Evolutionary conservation across 2,329 filamentous ascomycete genomes (phyloP), one percentile per base, ranked within the genome.

Genomic region (Anisogramma anomala): DNA sequence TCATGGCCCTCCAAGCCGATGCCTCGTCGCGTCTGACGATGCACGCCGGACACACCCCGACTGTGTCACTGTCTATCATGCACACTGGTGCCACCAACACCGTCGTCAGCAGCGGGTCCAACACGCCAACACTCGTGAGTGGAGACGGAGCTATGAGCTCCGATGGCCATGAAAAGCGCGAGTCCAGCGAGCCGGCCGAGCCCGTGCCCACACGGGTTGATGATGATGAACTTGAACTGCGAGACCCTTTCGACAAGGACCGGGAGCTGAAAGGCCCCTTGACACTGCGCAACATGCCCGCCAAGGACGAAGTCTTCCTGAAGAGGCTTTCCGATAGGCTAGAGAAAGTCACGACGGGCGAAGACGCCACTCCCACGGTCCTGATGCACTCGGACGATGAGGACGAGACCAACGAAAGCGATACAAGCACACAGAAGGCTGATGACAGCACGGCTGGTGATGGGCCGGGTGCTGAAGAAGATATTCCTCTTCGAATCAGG

Each of bases 11-110:
- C 26, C 62, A 61, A 18, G 68, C 67, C 6, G 61, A 66, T 5
- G 72, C 70, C 50, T 61, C 63, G 32, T 62, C 60, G 36, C 65
- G 75, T 33, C 65, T 77, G 30, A 76, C 67, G 0, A 72, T 79
- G 67, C 69, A 79, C 54, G 75, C 75, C 15, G 75, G 75, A 1
- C 75, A 79, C 55, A 79, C 75, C 2, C 75, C 75, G 6, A 77
- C 67, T 37, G 74, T 77, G 52, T 75, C 72, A 1, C 58, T 76
- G 9, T 74, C 74, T 4, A 56, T 68, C 2, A 58, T 60, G 7
- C 63, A 63, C 10, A 67, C 67, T 2, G 61, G 57, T 9, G 56
- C 53, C 13, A 51, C 55, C 6, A 66, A 65, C 25, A 61, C 59
- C 11, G 58, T 59, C 28, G 57, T 53, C 43, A 65, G 61, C 45